Evolutionary conservation across 257 asterid species (phyloP), one percentile per base, ranked within the genome.

Genomic region (Nicotiana undulata): DNA sequence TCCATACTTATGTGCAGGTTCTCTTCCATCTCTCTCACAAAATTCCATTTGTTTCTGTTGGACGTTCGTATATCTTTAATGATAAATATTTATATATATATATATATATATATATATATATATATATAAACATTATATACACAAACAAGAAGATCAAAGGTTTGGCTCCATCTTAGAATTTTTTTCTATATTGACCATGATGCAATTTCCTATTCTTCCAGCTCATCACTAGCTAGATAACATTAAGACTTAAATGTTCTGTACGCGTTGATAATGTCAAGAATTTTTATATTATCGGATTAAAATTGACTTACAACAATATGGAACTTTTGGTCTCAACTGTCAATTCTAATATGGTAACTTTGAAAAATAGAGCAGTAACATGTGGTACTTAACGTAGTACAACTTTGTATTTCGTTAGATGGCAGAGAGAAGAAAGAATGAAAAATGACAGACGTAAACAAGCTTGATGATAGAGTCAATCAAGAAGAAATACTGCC

Each of bases 31-130:
- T 72, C 60, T 17, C 37, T 46, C 58, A 15, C 9, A 72, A 29
- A 83, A 83, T 85, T 82, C 91, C 81, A 16, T 85, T 78, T 81
- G 86, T 52, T 61, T 75, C 61, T 81, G 40, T 80, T 70, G 66
- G 34, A 28, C 40, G 53, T 12, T 28, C 32, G 11, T 75, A 7
- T n/a, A 16, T 28, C 28, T 16, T 9, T 13, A n/a, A n/a, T n/a
- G n/a, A n/a, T n/a, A n/a, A n/a, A n/a, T n/a, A n/a, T n/a, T n/a
- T n/a, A n/a, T n/a, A n/a, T n/a, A n/a, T n/a, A n/a, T n/a, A n/a
- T n/a, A n/a, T n/a, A n/a, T n/a, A n/a, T n/a, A n/a, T n/a, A n/a
- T n/a, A n/a, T n/a, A n/a, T n/a, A n/a, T n/a, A n/a, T n/a, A 49
- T n/a, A 17, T 53, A 12, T 46, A 13, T 72, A 22, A 46, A 72